Conservation (phyloP, 169 alveolate species). For the Cryptosporidium parvum region DNA sequence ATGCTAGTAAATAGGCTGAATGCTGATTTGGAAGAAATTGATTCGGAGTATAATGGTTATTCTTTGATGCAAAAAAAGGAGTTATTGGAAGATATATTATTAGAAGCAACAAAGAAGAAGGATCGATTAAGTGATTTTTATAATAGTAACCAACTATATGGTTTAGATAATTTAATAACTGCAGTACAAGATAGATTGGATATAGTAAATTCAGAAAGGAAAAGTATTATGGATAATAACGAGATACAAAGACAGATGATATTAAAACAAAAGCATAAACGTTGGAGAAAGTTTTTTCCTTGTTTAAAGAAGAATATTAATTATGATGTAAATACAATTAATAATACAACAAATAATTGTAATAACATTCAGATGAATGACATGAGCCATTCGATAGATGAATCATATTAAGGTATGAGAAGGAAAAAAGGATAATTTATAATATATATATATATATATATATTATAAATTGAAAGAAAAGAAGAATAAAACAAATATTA, state of each 20-base stretch:
- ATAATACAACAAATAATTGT: neutral
- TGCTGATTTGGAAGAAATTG: conserved; percentile 36
- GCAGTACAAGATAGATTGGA: conserved; percentile 60
- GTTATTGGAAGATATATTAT: conserved; percentile 65
- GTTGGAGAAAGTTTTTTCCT: conserved; percentile 63
- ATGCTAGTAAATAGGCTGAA: conserved; percentile 52
- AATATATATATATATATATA: too few relatives aligned
- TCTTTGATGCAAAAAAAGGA: conserved; percentile 64
- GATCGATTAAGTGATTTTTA: conserved; percentile 70
- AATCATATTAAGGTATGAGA: conserved; percentile 1
- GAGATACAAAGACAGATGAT: conserved; percentile 66
- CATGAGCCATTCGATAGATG: neutral
- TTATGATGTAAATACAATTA: neutral
- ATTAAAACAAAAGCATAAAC: conserved; percentile 27
- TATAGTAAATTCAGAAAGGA: conserved; percentile 49
- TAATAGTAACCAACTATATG: conserved; percentile 7
- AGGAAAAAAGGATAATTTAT: neutral
- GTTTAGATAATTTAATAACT: conserved; percentile 27
- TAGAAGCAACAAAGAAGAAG: conserved; percentile 71
- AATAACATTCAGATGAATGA: neutral
- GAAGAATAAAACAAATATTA: too few relatives aligned
- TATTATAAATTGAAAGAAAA: too few relatives aligned
- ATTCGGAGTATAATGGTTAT: conserved; percentile 63
- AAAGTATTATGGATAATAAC: conserved; percentile 64
- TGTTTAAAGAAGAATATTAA: conserved; percentile 21